Conservation (phyloP, 2,329 filamentous ascomycete genomes). For the Trichoderma koningiopsis region DNA sequence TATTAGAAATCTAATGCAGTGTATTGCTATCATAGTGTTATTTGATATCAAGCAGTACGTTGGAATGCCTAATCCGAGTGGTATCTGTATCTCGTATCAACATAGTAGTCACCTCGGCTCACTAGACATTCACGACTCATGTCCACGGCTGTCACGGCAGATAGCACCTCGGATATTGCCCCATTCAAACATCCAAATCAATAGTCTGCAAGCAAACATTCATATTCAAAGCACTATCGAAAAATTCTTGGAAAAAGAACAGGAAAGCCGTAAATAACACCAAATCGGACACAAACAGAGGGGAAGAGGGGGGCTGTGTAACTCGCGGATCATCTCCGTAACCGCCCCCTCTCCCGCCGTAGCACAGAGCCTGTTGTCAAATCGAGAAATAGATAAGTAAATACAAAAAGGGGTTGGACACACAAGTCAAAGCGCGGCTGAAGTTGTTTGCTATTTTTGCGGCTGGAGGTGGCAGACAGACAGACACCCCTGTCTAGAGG, state of each 20-base stretch:
- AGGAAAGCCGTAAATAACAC: background rate
- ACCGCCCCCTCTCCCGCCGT: background rate
- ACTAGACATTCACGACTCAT: background rate
- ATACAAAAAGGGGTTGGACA: background rate
- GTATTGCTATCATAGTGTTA: background rate
- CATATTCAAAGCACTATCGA: background rate
- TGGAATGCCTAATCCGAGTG: background rate
- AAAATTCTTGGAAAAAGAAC: no score
- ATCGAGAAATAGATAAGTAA: background rate
- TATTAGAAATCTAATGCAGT: background rate
- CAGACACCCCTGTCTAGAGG: background rate
- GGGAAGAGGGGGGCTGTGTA: background rate
- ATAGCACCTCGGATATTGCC: background rate
- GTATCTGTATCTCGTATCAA: background rate
- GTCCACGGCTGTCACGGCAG: no score
- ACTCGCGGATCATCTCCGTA: background rate
- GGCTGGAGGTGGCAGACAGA: background rate
- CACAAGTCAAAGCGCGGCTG: background rate
- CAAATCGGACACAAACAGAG: background rate
- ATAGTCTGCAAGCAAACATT: slow-evolving; percentile 16
- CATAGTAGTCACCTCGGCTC: no score
- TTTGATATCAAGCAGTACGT: no score
- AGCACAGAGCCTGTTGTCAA: slow-evolving; percentile 2
- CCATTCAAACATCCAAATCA: background rate
- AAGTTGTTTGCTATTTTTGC: slow-evolving; percentile 11